These are phyloP conservation scores for Myxozyma lipomycoides DNA, from an alignment of 805 yeast species.

Conservation along the genomic window DNA sequence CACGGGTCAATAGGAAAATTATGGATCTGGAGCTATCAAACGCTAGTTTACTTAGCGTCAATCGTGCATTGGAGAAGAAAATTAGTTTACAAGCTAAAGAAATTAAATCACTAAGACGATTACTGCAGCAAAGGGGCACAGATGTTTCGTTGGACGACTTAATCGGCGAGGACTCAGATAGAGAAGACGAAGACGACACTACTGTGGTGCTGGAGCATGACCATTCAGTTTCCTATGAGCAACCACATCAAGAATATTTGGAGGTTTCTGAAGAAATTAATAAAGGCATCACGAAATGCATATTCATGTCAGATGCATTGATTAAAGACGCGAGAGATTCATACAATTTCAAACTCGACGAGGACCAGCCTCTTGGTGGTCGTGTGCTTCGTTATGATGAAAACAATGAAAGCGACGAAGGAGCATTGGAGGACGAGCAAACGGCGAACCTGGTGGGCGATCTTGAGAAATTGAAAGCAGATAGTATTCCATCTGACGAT, in stretches of 20 bases:
- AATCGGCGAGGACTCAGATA: background rate
- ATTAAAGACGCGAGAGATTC: conserved; percentile 14
- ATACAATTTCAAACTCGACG: conserved; percentile 7
- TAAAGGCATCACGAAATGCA: conserved; percentile 12
- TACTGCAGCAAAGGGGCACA: conserved; percentile 12
- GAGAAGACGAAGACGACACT: conserved; percentile 9
- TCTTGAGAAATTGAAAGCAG: too few species aligned
- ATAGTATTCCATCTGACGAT: too few species aligned
- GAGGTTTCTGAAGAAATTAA: conserved; percentile 9
- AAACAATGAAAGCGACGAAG: background rate
- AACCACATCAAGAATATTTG: conserved; percentile 10
- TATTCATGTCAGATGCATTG: conserved; percentile 13
- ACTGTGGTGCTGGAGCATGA: background rate
- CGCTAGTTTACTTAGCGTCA: conserved; percentile 31
- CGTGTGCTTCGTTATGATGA: conserved; percentile 18
- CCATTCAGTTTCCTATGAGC: background rate
- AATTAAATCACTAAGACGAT: conserved; percentile 22
- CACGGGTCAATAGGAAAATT: conserved; percentile 30
- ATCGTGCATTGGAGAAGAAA: conserved; percentile 31
- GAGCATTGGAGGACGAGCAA: too few species aligned
- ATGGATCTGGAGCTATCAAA: conserved; percentile 36
- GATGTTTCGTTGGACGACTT: background rate
- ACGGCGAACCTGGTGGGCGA: too few species aligned
- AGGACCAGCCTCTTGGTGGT: conserved; percentile 5
- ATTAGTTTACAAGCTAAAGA: conserved; percentile 30